phyloP scores from a whole-genome alignment of 805 yeast species.

The Lachancea quebecensis region DNA sequence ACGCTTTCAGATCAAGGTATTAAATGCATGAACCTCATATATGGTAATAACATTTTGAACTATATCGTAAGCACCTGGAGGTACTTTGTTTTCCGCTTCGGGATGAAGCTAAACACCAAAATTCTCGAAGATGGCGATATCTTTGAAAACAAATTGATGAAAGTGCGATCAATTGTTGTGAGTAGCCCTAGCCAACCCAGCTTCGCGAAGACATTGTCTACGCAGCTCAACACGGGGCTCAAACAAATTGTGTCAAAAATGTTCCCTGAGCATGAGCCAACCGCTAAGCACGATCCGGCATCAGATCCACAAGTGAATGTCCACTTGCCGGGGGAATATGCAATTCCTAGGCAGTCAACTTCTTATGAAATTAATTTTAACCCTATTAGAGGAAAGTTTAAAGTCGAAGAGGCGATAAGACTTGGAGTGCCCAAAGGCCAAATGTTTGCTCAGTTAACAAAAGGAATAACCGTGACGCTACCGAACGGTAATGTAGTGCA shows the following conservation, averaged over 20 bases:
- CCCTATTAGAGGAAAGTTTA: conserved; percentile 72
- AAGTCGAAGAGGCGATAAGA: conserved; percentile 53
- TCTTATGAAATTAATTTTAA: conserved; percentile 62
- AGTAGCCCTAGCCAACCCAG: background rate
- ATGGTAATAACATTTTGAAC: conserved; percentile 42
- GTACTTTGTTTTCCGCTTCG: conserved; percentile 75
- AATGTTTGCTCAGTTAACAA: conserved; percentile 50
- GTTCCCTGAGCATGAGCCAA: conserved; percentile 49
- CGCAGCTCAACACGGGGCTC: conserved; percentile 12
- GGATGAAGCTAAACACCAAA: conserved; percentile 42
- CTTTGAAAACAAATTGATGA: conserved; percentile 33
- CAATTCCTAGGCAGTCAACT: conserved; percentile 36
- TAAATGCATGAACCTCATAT: conserved; percentile 46
- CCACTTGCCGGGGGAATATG: conserved; percentile 25
- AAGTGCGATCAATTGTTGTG: conserved; percentile 33
- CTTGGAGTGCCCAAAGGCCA: conserved; percentile 66
- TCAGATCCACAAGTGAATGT: conserved; percentile 33
- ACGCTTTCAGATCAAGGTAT: conserved; percentile 76
- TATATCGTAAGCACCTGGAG: conserved; percentile 77
- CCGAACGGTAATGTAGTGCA: conserved; percentile 50
- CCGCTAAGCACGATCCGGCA: conserved; percentile 32
- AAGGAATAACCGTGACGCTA: conserved; percentile 50
- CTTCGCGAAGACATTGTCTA: background rate
- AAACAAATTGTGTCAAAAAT: conserved; percentile 38
- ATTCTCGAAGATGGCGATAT: conserved; percentile 18